Conservation (phyloP, 768 basidiomycete genomes). For the Phallus indusiatus region DNA sequence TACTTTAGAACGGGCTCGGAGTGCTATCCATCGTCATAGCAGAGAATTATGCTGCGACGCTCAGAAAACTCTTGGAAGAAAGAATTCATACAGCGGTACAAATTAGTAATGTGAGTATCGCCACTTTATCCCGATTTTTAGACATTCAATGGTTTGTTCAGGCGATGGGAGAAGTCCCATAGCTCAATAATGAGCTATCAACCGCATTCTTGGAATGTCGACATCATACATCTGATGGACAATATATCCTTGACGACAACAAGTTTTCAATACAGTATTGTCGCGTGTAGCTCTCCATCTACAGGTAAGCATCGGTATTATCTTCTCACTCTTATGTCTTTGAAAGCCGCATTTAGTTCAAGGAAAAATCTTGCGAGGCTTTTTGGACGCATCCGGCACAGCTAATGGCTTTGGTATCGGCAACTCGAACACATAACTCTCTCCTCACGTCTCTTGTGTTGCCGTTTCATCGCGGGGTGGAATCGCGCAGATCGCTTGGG, state of each 20-base stretch:
- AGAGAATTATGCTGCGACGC: slow-evolving; percentile 44
- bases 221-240: slow-evolving; percentile 50
- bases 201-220: slow-evolving; percentile 51
- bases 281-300: slow-evolving; percentile 63
- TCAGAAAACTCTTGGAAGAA: slow-evolving; percentile 55
- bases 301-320: slow-evolving; percentile 32
- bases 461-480: slow-evolving; percentile 49
- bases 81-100: slow-evolving; percentile 55
- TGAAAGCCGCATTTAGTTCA: background rate
- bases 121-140: background rate
- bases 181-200: slow-evolving; percentile 50
- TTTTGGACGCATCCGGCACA: slow-evolving; percentile 52
- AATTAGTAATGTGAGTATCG: slow-evolving; percentile 38
- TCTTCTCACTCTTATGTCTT: background rate
- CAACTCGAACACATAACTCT: slow-evolving; percentile 68
- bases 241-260: slow-evolving; percentile 44
- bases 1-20: slow-evolving; percentile 62
- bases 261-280: slow-evolving; percentile 58
- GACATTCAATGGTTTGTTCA: slow-evolving; percentile 20
- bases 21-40: slow-evolving; percentile 35
- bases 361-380: slow-evolving; percentile 54
- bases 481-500: slow-evolving; percentile 65
- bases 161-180: slow-evolving; percentile 63
- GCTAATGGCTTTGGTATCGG: slow-evolving; percentile 52
- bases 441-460: slow-evolving; percentile 45